Evolutionary conservation across 495 filamentous ascomycete genomes (phyloP).

Genomic region (Lepraria neglecta): DNA sequence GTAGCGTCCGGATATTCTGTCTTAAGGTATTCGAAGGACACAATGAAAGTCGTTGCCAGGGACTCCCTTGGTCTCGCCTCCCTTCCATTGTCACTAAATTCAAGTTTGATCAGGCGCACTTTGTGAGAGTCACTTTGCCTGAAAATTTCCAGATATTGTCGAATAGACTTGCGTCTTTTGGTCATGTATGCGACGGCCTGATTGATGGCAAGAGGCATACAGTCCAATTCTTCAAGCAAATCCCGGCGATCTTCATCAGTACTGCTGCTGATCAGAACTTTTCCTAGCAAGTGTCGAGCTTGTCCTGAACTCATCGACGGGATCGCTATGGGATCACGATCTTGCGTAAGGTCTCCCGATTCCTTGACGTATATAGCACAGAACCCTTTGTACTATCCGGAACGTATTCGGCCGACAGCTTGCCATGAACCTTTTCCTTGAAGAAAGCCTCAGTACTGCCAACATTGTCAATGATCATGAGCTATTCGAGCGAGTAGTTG

Average conservation of each 20-base stretch:
- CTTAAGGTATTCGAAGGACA: not conserved
- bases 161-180: not conserved
- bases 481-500: not conserved
- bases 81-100: not conserved
- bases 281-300: not conserved
- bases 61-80: not conserved
- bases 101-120: not conserved
- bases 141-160: not conserved
- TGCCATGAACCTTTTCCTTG: not conserved
- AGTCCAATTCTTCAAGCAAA: not conserved
- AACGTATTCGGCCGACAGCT: not conserved
- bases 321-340: not conserved
- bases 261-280: not conserved
- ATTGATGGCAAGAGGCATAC: not conserved
- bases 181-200: not conserved
- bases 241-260: not conserved
- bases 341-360: not conserved
- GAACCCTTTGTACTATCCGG: not conserved
- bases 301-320: not conserved
- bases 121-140: not conserved
- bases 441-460: not conserved
- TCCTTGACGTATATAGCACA: not conserved
- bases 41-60: not conserved
- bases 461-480: not conserved
- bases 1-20: not conserved